Evolutionary conservation across 495 filamentous ascomycete species (phyloP).

Genomic region (Penicillium ochrochloron): DNA sequence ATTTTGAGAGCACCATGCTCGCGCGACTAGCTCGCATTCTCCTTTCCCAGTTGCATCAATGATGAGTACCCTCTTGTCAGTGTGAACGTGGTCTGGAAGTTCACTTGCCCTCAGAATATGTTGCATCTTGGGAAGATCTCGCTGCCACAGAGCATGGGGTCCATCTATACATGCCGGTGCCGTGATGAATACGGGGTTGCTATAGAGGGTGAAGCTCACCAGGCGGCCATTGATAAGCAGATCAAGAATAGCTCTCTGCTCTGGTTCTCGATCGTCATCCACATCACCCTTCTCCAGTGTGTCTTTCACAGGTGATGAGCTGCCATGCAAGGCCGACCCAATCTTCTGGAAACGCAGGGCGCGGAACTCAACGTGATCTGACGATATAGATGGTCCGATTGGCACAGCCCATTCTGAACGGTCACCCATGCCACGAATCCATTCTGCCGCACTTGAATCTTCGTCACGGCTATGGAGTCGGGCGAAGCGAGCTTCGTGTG

Average conservation of each 20-base stretch:
- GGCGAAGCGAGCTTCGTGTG: background rate
- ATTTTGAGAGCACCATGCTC: conserved; percentile 18
- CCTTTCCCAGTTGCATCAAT: conserved; percentile 20
- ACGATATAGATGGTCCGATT: conserved; percentile 1
- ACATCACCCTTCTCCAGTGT: background rate
- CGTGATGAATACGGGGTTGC: conserved; percentile 15
- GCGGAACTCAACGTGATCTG: conserved; percentile 8
- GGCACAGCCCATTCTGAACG: conserved; percentile 12
- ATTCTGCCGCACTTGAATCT: conserved; percentile 6
- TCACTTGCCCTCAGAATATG: conserved; percentile 7
- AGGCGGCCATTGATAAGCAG: conserved; percentile 8
- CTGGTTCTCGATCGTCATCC: background rate
- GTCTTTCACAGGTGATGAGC: background rate
- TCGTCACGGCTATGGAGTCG: background rate
- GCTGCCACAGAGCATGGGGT: conserved; percentile 6
- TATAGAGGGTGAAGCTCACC: conserved; percentile 15
- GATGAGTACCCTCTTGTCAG: conserved; percentile 13
- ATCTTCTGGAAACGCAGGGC: background rate
- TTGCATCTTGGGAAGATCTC: conserved; percentile 7
- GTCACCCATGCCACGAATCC: conserved; percentile 1
- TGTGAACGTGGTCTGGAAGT: conserved; percentile 8
- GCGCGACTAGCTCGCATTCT: conserved; percentile 11
- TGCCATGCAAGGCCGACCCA: background rate
- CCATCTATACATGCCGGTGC: conserved; percentile 5
- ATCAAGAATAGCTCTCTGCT: conserved; percentile 5